Evolutionary conservation across 306 rosid species (phyloP).

Genomic region (Myrica gale): DNA sequence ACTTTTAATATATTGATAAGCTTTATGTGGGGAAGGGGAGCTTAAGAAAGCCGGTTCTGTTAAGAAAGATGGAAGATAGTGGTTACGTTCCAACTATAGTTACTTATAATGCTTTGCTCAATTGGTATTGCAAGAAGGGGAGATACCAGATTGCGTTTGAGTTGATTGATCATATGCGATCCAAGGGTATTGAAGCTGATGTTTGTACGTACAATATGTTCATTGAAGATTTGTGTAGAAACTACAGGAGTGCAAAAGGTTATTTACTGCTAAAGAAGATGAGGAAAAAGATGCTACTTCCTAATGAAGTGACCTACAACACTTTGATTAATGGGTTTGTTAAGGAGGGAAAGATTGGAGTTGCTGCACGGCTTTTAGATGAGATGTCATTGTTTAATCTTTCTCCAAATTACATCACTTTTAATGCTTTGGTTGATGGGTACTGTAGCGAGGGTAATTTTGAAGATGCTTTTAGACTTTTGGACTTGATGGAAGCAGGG

Average conservation of each 20-base stretch:
- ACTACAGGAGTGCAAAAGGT: background rate
- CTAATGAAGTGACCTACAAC: constrained; percentile 63
- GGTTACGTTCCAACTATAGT: constrained; percentile 55
- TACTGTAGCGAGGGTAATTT: constrained; percentile 45
- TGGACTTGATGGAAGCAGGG: constrained; percentile 52
- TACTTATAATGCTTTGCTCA: constrained; percentile 68
- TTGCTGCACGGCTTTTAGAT: constrained; percentile 62
- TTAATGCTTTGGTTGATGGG: constrained; percentile 60
- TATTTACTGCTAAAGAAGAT: background rate
- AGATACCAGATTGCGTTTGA: constrained; percentile 55
- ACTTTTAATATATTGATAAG: constrained; percentile 63
- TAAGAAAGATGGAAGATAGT: constrained; percentile 2
- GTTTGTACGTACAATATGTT: constrained; percentile 66
- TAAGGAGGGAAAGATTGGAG: constrained; percentile 65
- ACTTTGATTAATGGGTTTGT: constrained; percentile 71
- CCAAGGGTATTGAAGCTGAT: constrained; percentile 66
- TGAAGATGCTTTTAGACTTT: constrained; percentile 55
- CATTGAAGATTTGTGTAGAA: background rate
- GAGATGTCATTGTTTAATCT: constrained; percentile 54
- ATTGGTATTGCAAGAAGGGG: constrained; percentile 72
- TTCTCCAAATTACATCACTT: constrained; percentile 53
- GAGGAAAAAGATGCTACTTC: constrained; percentile 43
- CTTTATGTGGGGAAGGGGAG: constrained; percentile 57
- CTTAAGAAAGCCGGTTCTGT: constrained; percentile 54
- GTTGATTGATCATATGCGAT: constrained; percentile 62